Conservation (phyloP, 2,329 filamentous ascomycete species). For the Penicillium sp. region DNA sequence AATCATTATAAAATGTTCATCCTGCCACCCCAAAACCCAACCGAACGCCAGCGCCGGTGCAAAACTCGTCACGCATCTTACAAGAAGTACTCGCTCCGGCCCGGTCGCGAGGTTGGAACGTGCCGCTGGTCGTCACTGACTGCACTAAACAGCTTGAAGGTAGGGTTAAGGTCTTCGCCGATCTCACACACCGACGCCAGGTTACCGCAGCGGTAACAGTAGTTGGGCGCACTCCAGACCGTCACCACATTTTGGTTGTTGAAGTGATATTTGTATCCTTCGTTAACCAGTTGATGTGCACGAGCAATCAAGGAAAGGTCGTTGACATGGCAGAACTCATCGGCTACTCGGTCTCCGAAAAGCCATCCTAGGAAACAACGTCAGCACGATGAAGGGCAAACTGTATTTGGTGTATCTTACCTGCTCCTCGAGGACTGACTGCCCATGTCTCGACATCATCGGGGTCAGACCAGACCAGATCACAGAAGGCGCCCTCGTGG, state of each 20-base stretch:
- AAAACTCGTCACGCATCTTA: conserved; percentile 35
- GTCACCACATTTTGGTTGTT: conserved; percentile 89
- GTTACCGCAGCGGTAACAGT: conserved; percentile 98
- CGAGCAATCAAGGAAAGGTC: conserved; percentile 70
- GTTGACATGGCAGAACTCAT: conserved; percentile 77
- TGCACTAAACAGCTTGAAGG: conserved; percentile 66
- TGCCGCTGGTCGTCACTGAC: conserved; percentile 50
- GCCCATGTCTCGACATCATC: conserved; percentile 72
- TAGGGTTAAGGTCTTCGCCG: conserved; percentile 78
- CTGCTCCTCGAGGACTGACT: conserved; percentile 67
- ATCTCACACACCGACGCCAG: conserved; percentile 87
- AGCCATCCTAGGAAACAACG: conserved; percentile 50
- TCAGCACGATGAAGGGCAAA: conserved; percentile 36
- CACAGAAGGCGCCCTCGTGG: conserved; percentile 75
- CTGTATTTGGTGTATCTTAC: conserved; percentile 45
- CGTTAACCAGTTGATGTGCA: conserved; percentile 74
- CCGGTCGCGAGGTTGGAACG: conserved; percentile 44
- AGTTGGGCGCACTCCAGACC: conserved; percentile 79
- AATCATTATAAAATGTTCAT: conserved; percentile 39
- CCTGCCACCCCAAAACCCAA: conserved; percentile 20
- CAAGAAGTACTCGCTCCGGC: conserved; percentile 52
- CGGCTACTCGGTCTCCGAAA: conserved; percentile 71
- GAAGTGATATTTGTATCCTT: conserved; percentile 91
- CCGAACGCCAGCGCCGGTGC: conserved; percentile 39
- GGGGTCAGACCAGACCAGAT: conserved; percentile 75